phyloP scores from a whole-genome alignment of 495 filamentous ascomycete species.

The Letharia columbiana region DNA sequence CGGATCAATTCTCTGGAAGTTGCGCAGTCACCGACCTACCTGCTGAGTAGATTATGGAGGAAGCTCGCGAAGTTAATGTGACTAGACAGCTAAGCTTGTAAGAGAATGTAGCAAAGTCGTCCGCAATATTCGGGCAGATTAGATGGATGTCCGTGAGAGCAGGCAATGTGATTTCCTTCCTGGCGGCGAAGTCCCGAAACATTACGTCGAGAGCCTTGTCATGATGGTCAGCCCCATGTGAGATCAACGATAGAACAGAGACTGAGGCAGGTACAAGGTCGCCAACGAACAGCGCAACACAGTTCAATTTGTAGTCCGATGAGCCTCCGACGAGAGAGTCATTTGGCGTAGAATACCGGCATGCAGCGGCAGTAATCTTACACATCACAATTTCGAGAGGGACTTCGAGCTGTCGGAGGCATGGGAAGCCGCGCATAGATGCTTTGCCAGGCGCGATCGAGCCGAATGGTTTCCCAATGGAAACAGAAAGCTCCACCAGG shows the following conservation, averaged over 20 bases:
- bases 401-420: slow-evolving; percentile 29
- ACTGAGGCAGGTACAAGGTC: slow-evolving; percentile 19
- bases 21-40: no score
- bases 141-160: slow-evolving; percentile 24
- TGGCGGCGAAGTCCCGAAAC: slow-evolving; percentile 25
- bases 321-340: slow-evolving; percentile 8
- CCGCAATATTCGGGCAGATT: slow-evolving; percentile 19
- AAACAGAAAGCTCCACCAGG: slow-evolving; percentile 30
- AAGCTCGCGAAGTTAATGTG: no score
- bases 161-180: slow-evolving; percentile 22
- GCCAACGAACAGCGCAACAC: slow-evolving; percentile 2
- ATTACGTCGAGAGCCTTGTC: slow-evolving; percentile 25
- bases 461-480: slow-evolving; percentile 26
- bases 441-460: slow-evolving; percentile 29
- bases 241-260: slow-evolving; percentile 17
- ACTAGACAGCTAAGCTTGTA: background rate
- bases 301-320: background rate
- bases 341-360: background rate
- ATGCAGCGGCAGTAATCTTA: slow-evolving; percentile 26
- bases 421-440: slow-evolving; percentile 31
- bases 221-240: slow-evolving; percentile 10
- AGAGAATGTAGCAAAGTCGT: background rate
- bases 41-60: no score
- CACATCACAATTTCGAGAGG: slow-evolving; percentile 33
- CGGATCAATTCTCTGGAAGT: no score